Conservation (phyloP, 495 filamentous ascomycete genomes). For the Penicillium ochrochloron region DNA sequence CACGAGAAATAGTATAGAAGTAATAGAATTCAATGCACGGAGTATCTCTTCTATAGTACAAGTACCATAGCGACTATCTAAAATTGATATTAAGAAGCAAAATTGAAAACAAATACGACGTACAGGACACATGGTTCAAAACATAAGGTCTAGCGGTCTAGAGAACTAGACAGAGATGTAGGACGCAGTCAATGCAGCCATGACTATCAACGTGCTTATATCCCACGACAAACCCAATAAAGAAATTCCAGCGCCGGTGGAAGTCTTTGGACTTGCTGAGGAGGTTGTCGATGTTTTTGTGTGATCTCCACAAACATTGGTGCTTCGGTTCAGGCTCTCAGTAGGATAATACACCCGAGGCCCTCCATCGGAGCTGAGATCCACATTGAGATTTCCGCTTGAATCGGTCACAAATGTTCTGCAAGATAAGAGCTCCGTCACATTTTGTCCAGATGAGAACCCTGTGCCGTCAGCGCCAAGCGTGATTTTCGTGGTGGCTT, state of each 20-base stretch:
- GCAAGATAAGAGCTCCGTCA: slow-evolving; percentile 26
- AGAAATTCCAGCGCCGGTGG: slow-evolving; percentile 12
- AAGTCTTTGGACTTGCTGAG: slow-evolving; percentile 14
- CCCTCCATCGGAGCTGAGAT: slow-evolving; percentile 26
- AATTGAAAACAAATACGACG: background rate
- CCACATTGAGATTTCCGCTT: slow-evolving; percentile 22
- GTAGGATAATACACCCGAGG: slow-evolving; percentile 27
- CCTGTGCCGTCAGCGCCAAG: slow-evolving; percentile 23
- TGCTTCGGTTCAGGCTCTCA: slow-evolving; percentile 23
- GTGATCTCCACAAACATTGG: slow-evolving; percentile 19
- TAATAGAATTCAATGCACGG: background rate
- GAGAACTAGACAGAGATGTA: background rate
- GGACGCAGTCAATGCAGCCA: background rate
- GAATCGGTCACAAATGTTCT: slow-evolving; percentile 19
- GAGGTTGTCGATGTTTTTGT: slow-evolving; percentile 19
- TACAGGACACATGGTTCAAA: background rate
- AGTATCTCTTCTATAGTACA: background rate
- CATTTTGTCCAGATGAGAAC: slow-evolving; percentile 21
- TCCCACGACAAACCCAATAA: slow-evolving; percentile 14
- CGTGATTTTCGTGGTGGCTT: slow-evolving; percentile 18
- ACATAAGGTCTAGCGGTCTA: background rate
- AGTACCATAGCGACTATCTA: background rate
- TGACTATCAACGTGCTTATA: background rate
- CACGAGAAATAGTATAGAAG: background rate
- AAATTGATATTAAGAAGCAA: background rate